Evolutionary conservation across 2,329 filamentous ascomycete species (phyloP).

Genomic region (Boeremia exigua): DNA sequence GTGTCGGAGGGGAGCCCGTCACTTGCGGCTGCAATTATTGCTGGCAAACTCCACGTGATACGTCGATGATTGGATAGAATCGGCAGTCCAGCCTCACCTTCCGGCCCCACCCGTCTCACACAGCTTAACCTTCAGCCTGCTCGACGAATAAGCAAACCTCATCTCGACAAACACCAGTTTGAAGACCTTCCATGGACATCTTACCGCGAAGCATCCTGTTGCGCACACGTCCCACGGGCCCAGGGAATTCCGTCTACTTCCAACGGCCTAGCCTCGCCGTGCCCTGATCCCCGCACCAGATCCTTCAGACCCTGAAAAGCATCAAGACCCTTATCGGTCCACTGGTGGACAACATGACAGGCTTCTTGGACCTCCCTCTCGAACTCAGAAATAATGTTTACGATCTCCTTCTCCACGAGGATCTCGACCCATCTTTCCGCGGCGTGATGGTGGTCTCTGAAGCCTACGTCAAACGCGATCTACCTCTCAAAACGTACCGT

Average conservation of each 20-base stretch:
- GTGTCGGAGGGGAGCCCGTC: conserved; percentile 5
- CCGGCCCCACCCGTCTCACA: conserved; percentile 18
- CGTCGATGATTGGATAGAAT: conserved; percentile 7
- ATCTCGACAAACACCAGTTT: background rate
- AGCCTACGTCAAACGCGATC: conserved; percentile 34
- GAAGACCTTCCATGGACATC: conserved; percentile 16
- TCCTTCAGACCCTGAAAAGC: conserved; percentile 21
- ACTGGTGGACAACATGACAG: conserved; percentile 30
- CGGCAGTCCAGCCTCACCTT: conserved; percentile 16
- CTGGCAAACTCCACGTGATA: conserved; percentile 8
- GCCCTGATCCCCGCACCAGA: conserved; percentile 17
- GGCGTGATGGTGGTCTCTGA: conserved; percentile 40
- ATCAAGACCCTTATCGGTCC: conserved; percentile 13
- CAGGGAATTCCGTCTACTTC: conserved; percentile 4
- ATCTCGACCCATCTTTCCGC: conserved; percentile 30
- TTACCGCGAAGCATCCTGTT: conserved; percentile 5
- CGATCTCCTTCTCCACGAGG: conserved; percentile 32
- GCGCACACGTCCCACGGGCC: conserved; percentile 14
- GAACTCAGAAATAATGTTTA: conserved; percentile 40
- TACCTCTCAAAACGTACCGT: conserved; percentile 39
- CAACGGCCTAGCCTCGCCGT: conserved; percentile 6
- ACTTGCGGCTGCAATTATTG: background rate
- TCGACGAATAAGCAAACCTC: conserved; percentile 6
- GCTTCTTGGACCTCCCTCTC: conserved; percentile 38
- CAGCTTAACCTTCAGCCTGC: conserved; percentile 14